Conservation (phyloP, 331 rosid genomes). For the Erythrophleum ivorense region DNA sequence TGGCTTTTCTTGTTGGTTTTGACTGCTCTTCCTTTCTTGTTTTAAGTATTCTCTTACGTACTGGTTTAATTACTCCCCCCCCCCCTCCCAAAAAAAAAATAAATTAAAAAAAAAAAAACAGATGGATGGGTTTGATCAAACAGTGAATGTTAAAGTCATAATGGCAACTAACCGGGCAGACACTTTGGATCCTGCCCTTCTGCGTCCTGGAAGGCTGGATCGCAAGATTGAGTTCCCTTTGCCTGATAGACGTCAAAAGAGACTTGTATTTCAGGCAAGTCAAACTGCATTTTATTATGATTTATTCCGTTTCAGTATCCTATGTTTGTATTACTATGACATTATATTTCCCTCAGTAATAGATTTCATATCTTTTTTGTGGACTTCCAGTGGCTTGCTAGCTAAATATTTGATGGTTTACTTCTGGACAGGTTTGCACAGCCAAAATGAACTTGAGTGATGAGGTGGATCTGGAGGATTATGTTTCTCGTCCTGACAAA, state of each 20-base stretch:
- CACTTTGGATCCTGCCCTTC: slow-evolving; percentile 95
- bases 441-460: slow-evolving; percentile 97
- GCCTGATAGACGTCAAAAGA: slow-evolving; percentile 96
- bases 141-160: slow-evolving; percentile 96
- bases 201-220: slow-evolving; percentile 99
- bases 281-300: slow-evolving; percentile 15
- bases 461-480: slow-evolving; percentile 98
- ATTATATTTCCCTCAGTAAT: not conserved
- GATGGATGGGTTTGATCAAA: slow-evolving; percentile 99
- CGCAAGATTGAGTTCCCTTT: slow-evolving; percentile 95
- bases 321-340: not conserved
- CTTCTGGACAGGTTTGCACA: slow-evolving; percentile 79
- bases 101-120: slow-evolving; percentile 39
- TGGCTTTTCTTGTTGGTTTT: slow-evolving; percentile 7
- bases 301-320: not conserved
- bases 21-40: not conserved
- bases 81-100: not conserved
- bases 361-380: not conserved
- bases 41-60: slow-evolving; percentile 54
- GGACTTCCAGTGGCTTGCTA: slow-evolving; percentile 16
- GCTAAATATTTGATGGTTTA: slow-evolving; percentile 29
- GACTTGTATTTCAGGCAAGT: slow-evolving; percentile 96
- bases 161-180: slow-evolving; percentile 99
- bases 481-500: slow-evolving; percentile 99
- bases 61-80: slow-evolving; percentile 47